phyloP scores from a whole-genome alignment of 495 filamentous ascomycete species.

The Penicillium nucicola region DNA sequence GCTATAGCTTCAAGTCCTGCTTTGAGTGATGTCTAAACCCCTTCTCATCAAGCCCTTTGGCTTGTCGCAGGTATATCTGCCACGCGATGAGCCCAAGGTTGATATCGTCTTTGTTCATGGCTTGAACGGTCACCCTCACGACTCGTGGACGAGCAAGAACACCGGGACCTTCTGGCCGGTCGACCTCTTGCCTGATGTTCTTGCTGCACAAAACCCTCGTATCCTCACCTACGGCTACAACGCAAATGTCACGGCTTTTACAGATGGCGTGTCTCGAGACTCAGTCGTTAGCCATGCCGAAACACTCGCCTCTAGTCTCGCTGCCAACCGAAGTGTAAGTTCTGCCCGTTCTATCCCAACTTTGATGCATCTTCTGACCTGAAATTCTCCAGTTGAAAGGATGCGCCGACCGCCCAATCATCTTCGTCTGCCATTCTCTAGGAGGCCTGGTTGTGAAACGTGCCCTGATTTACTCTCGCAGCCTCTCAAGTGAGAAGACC shows the following conservation, averaged over 20 bases:
- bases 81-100: conserved; percentile 39
- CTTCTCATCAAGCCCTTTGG: conserved; percentile 60
- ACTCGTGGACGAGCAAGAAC: conserved; percentile 68
- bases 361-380: neutral
- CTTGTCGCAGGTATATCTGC: conserved; percentile 63
- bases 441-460: conserved; percentile 81
- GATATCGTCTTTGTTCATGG: conserved; percentile 78
- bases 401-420: conserved; percentile 63
- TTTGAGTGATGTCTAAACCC: conserved; percentile 23
- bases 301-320: conserved; percentile 62
- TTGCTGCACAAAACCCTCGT: conserved; percentile 60
- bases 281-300: conserved; percentile 82
- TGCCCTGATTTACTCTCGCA: conserved; percentile 62
- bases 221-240: conserved; percentile 86
- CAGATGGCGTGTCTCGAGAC: conserved; percentile 61
- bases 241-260: conserved; percentile 67
- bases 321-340: conserved; percentile 57
- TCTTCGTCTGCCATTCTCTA: conserved; percentile 82
- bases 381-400: conserved; percentile 43
- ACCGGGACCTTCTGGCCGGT: conserved; percentile 72
- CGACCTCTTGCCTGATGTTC: conserved; percentile 65
- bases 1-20: conserved; percentile 2
- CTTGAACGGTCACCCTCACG: conserved; percentile 72
- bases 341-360: conserved; percentile 30
- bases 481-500: conserved; percentile 60